phyloP scores from a whole-genome alignment of 169 alveolate genomes.

The Plasmodium gonderi region DNA sequence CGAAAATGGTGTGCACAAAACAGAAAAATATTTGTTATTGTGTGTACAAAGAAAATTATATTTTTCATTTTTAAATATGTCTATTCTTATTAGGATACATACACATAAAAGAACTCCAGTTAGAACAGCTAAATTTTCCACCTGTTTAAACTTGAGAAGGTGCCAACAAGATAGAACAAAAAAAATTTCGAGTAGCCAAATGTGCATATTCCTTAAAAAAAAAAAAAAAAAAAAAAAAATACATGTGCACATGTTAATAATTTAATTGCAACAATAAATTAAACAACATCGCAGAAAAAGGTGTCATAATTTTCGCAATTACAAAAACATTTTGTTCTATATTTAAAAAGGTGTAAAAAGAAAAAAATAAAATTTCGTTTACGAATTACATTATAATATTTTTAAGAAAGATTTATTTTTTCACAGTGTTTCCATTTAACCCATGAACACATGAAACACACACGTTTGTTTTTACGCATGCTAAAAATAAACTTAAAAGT shows the following conservation, averaged over 20 bases:
- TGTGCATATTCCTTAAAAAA: not conserved
- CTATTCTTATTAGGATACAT: not conserved
- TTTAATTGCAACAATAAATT: not conserved
- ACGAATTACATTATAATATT: not conserved
- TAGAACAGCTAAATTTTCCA: not conserved
- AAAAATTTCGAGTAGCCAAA: not conserved
- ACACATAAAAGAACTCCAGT: not conserved
- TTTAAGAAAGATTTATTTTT: not conserved
- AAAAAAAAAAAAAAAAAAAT: not conserved
- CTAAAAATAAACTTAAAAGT: conserved; percentile 6
- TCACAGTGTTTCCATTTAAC: no score
- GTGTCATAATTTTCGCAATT: not conserved
- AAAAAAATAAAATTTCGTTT: not conserved
- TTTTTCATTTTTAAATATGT: not conserved
- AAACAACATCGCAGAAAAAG: no score
- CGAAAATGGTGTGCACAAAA: not conserved
- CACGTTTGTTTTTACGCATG: not conserved
- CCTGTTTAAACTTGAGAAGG: not conserved
- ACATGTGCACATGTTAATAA: not conserved
- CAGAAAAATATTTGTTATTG: not conserved
- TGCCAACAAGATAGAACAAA: not conserved
- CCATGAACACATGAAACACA: no score
- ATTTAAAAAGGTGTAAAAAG: not conserved
- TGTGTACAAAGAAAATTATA: not conserved
- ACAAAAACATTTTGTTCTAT: not conserved